phyloP scores from a whole-genome alignment of 257 asterid genomes.

The Solanum infundibuliforme region DNA sequence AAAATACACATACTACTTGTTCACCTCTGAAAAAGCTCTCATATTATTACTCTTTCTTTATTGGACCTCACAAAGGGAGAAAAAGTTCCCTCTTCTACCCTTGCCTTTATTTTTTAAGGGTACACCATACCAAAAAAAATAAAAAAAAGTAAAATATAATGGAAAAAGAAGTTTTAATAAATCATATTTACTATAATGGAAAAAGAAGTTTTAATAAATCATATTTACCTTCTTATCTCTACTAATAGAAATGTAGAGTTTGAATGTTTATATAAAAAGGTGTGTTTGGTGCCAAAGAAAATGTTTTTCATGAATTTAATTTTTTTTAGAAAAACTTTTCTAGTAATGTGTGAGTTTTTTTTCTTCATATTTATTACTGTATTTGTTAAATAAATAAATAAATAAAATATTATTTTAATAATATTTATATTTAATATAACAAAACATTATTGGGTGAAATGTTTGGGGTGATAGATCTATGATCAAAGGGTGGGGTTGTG shows the following conservation, averaged over 20 bases:
- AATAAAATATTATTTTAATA: no score
- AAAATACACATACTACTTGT: not conserved
- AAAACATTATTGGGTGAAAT: no score
- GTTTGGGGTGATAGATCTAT: no score
- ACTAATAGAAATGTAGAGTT: not conserved
- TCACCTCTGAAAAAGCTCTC: not conserved
- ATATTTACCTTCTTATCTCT: not conserved
- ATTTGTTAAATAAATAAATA: no score
- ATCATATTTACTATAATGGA: no score
- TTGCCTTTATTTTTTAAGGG: not conserved
- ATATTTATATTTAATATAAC: no score
- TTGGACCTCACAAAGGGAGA: not conserved
- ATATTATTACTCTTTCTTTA: not conserved
- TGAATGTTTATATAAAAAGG: not conserved
- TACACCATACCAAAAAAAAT: not conserved
- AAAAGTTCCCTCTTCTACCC: not conserved
- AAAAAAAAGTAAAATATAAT: no score
- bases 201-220: not conserved
- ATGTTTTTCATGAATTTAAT: not conserved
- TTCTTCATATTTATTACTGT: no score
- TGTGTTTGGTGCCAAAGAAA: not conserved
- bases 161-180: not conserved
- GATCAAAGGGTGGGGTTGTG: no score
- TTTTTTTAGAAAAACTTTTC: not conserved
- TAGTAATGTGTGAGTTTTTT: not conserved